Evolutionary conservation across 129 eudicot species (phyloP).

Genomic region (Flaveria sonorensis): DNA sequence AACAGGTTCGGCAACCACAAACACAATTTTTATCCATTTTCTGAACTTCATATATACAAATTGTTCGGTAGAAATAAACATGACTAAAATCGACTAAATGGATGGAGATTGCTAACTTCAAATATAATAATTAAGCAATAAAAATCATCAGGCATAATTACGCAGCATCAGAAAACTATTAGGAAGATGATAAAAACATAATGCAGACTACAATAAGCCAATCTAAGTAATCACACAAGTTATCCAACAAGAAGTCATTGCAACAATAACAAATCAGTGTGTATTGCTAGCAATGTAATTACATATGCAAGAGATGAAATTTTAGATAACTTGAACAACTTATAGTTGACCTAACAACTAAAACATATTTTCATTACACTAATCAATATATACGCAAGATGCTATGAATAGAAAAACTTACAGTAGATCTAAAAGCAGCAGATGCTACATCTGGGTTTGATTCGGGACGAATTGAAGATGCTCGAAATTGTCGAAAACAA

Average conservation of each 20-base stretch:
- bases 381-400: neutral
- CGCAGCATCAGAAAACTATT: neutral
- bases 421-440: conserved; percentile 42
- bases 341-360: neutral
- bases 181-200: conserved; percentile 14
- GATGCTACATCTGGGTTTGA: conserved; percentile 50
- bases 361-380: neutral
- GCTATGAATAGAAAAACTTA: conserved; percentile 31
- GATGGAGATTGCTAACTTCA: neutral
- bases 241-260: neutral
- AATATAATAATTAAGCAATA: neutral
- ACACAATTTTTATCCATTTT: neutral
- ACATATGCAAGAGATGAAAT: neutral
- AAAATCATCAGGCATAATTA: neutral
- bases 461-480: conserved; percentile 49
- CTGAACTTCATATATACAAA: neutral
- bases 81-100: neutral
- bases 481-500: conserved; percentile 44
- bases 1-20: neutral
- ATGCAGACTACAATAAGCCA: conserved; percentile 7
- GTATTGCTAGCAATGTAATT: conserved; percentile 8
- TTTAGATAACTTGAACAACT: neutral
- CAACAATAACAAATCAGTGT: neutral
- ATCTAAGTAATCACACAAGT: conserved; percentile 7
- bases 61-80: neutral